These are phyloP conservation scores for Cryphonectria parasitica DNA, from an alignment of 2,329 filamentous ascomycete genomes.

Conservation along the genomic window DNA sequence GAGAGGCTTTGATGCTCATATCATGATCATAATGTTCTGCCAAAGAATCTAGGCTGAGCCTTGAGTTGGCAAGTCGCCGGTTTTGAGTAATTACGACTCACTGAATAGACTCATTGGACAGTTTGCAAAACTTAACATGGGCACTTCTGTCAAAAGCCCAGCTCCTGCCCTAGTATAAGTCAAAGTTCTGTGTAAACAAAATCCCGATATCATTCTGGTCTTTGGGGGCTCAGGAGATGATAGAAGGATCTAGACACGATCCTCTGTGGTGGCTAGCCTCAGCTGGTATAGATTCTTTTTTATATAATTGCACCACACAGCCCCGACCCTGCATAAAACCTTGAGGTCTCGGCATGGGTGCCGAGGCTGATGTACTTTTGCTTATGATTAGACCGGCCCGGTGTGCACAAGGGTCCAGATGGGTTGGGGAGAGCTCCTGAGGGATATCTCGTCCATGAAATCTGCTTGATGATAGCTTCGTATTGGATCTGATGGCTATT, in stretches of 20 bases:
- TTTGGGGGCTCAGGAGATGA: not conserved
- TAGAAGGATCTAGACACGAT: not conserved
- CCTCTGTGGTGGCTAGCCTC: not conserved
- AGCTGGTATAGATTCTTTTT: not conserved
- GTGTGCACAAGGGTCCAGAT: not conserved
- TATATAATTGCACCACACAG: not conserved
- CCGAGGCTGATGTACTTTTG: not conserved
- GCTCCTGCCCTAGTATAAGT: not conserved
- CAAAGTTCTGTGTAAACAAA: not conserved
- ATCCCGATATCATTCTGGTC: not conserved
- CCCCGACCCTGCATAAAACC: not conserved
- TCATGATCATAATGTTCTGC: not conserved
- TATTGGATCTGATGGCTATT: not conserved
- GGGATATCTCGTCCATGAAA: not conserved
- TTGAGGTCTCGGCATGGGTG: not conserved
- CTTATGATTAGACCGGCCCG: not conserved
- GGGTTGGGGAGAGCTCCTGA: not conserved
- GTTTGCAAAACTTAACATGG: not conserved
- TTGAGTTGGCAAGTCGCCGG: not conserved
- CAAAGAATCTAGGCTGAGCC: not conserved
- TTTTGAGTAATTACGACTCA: not conserved
- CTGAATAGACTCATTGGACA: not conserved
- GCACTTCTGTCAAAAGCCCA: not conserved
- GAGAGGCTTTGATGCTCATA: not conserved
- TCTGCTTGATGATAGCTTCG: not conserved